Evolutionary conservation across 768 basidiomycete species (phyloP).

Genomic region (Rossbeevera mucosa): DNA sequence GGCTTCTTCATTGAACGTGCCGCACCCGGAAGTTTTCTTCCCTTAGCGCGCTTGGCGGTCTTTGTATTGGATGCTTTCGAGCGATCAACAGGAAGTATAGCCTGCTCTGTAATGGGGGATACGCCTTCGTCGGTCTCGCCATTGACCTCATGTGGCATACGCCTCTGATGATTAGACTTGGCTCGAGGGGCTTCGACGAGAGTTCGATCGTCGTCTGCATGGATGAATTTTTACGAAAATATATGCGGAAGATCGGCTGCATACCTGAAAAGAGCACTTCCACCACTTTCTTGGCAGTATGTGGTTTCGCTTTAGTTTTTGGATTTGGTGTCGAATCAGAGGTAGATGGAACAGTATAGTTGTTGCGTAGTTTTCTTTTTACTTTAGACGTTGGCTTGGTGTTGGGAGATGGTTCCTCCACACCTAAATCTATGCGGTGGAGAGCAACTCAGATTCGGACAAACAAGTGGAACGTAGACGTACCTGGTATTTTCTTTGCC

Average conservation of each 20-base stretch:
- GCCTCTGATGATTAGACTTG: background rate
- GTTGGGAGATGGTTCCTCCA: background rate
- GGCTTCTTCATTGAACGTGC: background rate
- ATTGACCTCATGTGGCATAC: background rate
- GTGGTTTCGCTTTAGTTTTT: slow-evolving; percentile 9
- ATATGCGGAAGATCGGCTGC: background rate
- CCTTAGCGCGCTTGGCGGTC: background rate
- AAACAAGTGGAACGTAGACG: background rate
- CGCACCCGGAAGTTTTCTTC: background rate
- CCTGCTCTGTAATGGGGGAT: background rate
- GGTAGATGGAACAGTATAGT: background rate
- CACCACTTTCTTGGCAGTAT: background rate
- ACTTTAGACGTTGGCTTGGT: slow-evolving; percentile 8
- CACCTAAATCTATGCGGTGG: slow-evolving; percentile 1
- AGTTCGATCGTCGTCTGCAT: slow-evolving; percentile 27
- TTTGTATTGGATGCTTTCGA: background rate
- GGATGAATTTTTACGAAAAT: background rate
- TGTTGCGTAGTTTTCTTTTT: slow-evolving; percentile 3
- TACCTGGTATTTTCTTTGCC: slow-evolving; percentile 12
- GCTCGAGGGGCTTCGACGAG: slow-evolving; percentile 22
- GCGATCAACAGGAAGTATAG: background rate
- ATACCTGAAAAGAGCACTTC: slow-evolving; percentile 14
- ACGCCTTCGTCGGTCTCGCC: slow-evolving; percentile 1
- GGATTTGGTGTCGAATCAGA: slow-evolving; percentile 2
- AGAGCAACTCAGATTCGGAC: background rate